Base-by-base conservation (phyloP, 331 rosid genomes). In the Quercus tomentella region DNA sequence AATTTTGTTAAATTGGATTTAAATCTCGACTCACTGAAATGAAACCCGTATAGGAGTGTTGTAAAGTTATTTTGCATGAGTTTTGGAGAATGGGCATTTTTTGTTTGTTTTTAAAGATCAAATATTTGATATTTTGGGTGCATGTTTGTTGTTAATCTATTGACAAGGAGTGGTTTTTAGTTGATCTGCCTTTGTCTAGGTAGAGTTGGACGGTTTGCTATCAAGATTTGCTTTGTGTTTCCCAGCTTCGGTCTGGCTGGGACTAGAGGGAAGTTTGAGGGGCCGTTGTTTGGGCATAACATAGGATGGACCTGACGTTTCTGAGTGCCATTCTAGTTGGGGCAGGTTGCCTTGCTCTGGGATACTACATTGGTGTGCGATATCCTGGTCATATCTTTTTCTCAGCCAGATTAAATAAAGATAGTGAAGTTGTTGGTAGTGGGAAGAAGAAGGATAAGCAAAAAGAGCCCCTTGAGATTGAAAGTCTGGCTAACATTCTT, bases 341-440 rank as follows among this genome's bases (percentile, higher is more conserved):
- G 37, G 97, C 98, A 7, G 92, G 98, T 37, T 94, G 94, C 84
- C 92, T 94, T 56, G 97, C 97, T 76, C 70, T 91, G 58, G 97
- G 97, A 23, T 92, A 89, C 90, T 88, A 83, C 81, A 81, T 91
- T 55, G 97, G 97, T 45, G 88, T 91, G 16, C 86, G 77, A 21
- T 89, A 83, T 78, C 97, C 91, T 30, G 80, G 76, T 79, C 92
- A 85, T n/a, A 72, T 88, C 16, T 68, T 87, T 23, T 45, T 88
- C 66, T 70, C 83, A 7, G 74, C 83, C 6, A 85, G 82, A 67
- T 77, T 82, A 26, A 57, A 82, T 58, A 86, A 86, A 82, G 72
- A 52, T 1, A 80, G 43, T 72, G 72, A 92, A 8, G 71, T 76
- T 67, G 77, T 78, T 55, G 68, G 51, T 51, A 72, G 5, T 18